These are phyloP conservation scores for Globisporangium nodosum DNA, from an alignment of 352 stramenopile species.

Conservation along the genomic window DNA sequence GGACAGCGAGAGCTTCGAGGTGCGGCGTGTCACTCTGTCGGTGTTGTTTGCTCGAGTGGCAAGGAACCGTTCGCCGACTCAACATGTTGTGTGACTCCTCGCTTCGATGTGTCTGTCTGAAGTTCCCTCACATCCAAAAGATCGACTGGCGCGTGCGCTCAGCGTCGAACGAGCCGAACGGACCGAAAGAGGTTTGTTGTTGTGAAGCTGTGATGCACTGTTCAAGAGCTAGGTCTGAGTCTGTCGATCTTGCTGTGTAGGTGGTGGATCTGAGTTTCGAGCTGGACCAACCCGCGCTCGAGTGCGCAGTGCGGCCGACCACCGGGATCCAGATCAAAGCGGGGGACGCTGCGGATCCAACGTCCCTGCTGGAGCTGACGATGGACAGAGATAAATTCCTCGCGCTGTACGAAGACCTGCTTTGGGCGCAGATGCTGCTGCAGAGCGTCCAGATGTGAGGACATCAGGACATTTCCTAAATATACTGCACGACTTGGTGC, in stretches of 20 bases:
- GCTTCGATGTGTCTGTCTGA: background rate
- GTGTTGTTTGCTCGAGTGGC: too few species aligned
- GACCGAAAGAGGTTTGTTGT: background rate
- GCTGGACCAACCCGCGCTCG: constrained; percentile 1
- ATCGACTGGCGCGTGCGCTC: background rate
- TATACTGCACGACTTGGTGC: too few species aligned
- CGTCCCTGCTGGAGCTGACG: constrained; percentile 1
- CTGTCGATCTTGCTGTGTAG: background rate
- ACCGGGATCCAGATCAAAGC: background rate
- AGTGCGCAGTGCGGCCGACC: background rate
- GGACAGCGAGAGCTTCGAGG: constrained; percentile 1
- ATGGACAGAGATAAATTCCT: constrained; percentile 9
- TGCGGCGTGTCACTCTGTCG: too few species aligned
- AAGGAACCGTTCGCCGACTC: too few species aligned
- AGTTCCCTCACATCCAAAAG: constrained; percentile 3
- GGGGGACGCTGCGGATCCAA: too few species aligned
- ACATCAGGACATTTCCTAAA: background rate
- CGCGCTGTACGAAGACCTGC: constrained; percentile 7
- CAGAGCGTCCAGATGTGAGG: background rate
- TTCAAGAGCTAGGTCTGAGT: background rate
- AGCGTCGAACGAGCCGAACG: background rate
- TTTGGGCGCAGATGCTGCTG: constrained; percentile 2
- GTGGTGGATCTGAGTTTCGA: constrained; percentile 1
- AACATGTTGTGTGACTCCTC: too few species aligned
- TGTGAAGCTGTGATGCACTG: background rate